Conservation (phyloP, 176 grass and related monocot genomes). For the Secale cereale region DNA sequence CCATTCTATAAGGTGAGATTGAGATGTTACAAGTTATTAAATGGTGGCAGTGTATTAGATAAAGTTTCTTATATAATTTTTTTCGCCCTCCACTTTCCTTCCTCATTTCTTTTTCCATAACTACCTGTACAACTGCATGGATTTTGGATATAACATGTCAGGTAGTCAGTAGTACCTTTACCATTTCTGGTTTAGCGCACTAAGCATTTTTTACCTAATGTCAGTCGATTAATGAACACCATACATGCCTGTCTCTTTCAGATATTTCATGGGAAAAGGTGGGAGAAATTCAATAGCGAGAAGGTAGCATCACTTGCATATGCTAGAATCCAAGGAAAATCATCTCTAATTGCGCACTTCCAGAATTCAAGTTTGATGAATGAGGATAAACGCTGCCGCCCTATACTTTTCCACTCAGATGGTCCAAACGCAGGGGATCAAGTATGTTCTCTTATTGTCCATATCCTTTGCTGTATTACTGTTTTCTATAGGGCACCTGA, state of each 20-base stretch:
- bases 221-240: not conserved
- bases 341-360: constrained; percentile 83
- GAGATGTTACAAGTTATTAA: constrained; percentile 26
- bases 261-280: constrained; percentile 90
- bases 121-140: not conserved
- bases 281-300: constrained; percentile 98
- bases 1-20: constrained; percentile 94
- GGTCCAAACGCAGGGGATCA: constrained; percentile 97
- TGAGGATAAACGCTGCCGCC: constrained; percentile 96
- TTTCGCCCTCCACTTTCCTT: not conserved
- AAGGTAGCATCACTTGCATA: constrained; percentile 97
- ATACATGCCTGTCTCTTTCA: constrained; percentile 28
- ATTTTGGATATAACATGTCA: constrained; percentile 11
- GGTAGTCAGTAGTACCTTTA: not conserved
- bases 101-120: constrained; percentile 7
- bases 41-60: not conserved
- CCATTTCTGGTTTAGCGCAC: not conserved
- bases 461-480: constrained; percentile 19
- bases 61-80: not conserved
- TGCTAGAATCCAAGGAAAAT: constrained; percentile 93
- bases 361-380: constrained; percentile 99
- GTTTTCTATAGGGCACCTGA: not conserved
- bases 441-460: constrained; percentile 38
- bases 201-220: not conserved
- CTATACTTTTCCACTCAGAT: constrained; percentile 94